Percentiles rank a stretch among this genome's conserved stretches.
phyloP scores from a whole-genome alignment of 2,329 filamentous ascomycete genomes.

The Stagonosporopsis rhizophila region DNA sequence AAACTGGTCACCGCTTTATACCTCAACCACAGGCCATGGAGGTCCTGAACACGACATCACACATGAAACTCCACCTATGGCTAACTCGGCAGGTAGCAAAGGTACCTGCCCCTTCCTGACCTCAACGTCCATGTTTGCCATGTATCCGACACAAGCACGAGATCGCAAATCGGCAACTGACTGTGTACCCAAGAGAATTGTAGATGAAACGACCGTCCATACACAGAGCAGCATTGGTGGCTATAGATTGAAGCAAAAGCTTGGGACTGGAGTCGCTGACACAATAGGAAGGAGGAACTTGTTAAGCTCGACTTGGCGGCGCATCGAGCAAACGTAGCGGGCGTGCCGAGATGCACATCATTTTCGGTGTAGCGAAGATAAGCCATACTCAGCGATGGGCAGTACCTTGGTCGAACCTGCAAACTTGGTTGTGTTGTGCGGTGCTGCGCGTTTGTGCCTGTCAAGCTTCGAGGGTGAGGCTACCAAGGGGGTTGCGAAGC shows the following conservation, averaged over 20 bases:
- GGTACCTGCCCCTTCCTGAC: conserved; percentile 38
- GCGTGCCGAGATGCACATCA: conserved; percentile 29
- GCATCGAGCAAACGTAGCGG: conserved; percentile 21
- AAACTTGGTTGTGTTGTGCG: neutral
- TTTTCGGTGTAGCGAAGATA: conserved; percentile 20
- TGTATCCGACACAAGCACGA: conserved; percentile 21
- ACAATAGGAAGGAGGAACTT: conserved; percentile 44
- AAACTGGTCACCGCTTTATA: conserved; percentile 10
- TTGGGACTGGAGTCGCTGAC: conserved; percentile 29
- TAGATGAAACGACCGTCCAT: conserved; percentile 31
- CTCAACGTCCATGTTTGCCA: conserved; percentile 22
- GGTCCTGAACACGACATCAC: conserved; percentile 16
- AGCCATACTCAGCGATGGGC: conserved; percentile 1
- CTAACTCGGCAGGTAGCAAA: conserved; percentile 40
- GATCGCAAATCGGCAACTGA: conserved; percentile 32
- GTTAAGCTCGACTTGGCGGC: conserved; percentile 38
- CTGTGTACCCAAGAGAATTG: conserved; percentile 19
- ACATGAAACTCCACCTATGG: conserved; percentile 24
- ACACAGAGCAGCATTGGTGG: conserved; percentile 34
- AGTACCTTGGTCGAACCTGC: neutral
- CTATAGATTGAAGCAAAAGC: conserved; percentile 42
- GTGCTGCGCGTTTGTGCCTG: neutral
- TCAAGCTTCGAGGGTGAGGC: neutral
- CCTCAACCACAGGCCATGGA: conserved; percentile 8
- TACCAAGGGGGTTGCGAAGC: neutral